Evolutionary conservation across 352 stramenopile species (phyloP), one percentile per base, ranked within the genome.

Genomic region (Phytopythium aichiense): DNA sequence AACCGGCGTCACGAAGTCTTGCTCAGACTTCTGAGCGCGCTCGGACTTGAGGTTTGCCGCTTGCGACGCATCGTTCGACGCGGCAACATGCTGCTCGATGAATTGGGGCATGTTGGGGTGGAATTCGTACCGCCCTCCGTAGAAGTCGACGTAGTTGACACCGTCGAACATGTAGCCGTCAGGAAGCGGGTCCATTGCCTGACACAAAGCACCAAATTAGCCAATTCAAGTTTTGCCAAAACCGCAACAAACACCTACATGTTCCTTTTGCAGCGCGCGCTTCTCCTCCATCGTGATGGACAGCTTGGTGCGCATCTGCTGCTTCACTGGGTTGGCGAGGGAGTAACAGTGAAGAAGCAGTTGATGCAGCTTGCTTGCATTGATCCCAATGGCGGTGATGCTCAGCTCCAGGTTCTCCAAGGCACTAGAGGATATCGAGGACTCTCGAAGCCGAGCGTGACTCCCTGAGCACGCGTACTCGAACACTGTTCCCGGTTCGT

Each of bases 101-200:
- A 92, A 88, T 56, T 83, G 64, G 15, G 77, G 67, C 57, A 92
- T 91, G 42, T 72, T 68, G 0, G 84, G 84, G 45, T 93, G 81
- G 59, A 91, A 93, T 61, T 90, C 81, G 62, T 89, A 87, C 25
- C 79, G 71, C 0, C 76, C 79, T 18, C 84, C 84, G 38, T 83
- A 86, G 46, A 86, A 87, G 57, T 93, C 81, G 25, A 89, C 74
- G 66, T 93, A 93, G 60, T 79, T 76, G 22, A 75, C 77, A 20
- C 84, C 84, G 45, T 93, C 84, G 48, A 77, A 93, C 51, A 90
- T 64, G 56, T 84, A 91, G 0, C 77, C 84, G 42, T 91, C 79
- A 0, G 84, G 84, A 16, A 93, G 73, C 2, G 81, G 74, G 48
- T 91, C 84, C 69, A 81, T 76, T 35, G 76, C 72, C 81, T 91